phyloP scores from a whole-genome alignment of 2,329 filamentous ascomycete genomes.

The Fonsecaea erecta region DNA sequence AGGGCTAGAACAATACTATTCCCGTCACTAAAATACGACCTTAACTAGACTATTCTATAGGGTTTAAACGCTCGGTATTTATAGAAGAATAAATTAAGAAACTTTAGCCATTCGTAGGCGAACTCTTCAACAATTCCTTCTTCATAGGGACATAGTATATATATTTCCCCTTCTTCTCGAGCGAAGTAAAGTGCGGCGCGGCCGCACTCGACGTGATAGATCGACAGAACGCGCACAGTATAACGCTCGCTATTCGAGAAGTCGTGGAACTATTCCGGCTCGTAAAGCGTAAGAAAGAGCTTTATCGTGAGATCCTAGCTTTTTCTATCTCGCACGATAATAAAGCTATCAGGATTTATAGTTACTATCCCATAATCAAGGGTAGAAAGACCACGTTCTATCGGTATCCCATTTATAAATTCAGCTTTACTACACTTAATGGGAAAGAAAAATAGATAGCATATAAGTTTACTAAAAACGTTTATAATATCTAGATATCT shows the following conservation, averaged over 20 bases:
- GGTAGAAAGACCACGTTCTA: conserved; percentile 17
- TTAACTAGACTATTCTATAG: too few species aligned
- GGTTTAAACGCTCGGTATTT: too few species aligned
- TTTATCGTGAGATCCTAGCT: conserved; percentile 19
- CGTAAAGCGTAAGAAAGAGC: not conserved
- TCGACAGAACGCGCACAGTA: conserved; percentile 40
- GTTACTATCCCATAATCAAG: conserved; percentile 24
- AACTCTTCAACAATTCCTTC: too few species aligned
- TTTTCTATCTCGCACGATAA: conserved; percentile 30
- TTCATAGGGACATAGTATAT: too few species aligned
- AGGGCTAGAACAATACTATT: too few species aligned
- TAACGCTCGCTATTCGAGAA: conserved; percentile 44
- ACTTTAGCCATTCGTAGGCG: too few species aligned
- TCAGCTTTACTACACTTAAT: conserved; percentile 43
- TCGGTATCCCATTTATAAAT: conserved; percentile 42
- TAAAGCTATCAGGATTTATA: conserved; percentile 4
- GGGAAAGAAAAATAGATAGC: conserved; percentile 46
- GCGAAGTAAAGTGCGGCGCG: conserved; percentile 54
- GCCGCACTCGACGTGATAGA: conserved; percentile 41
- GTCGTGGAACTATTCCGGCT: conserved; percentile 26
- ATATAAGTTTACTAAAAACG: conserved; percentile 44
- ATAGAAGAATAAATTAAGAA: too few species aligned
- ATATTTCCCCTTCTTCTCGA: conserved; percentile 57
- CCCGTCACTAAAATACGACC: too few species aligned
- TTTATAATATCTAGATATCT: too few species aligned